Conservation (phyloP, 1,284 basidiomycete species). For the Vanrija sp. region DNA sequence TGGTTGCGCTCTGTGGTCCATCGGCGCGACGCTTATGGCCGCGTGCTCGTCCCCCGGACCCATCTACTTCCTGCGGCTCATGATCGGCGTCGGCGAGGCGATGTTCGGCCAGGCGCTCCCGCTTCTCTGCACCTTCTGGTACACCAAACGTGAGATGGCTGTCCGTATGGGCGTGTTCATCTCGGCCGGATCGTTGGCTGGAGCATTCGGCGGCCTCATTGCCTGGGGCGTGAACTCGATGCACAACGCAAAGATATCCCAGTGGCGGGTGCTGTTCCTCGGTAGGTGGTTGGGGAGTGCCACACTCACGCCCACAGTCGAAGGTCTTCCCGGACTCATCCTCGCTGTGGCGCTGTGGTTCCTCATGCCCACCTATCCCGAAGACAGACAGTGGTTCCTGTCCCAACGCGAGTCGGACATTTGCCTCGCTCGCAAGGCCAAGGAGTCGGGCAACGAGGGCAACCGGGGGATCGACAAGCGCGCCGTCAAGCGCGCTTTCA, state of each 20-base stretch:
- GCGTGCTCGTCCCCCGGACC: conserved; percentile 24
- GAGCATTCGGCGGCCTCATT: conserved; percentile 31
- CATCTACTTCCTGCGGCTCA: conserved; percentile 29
- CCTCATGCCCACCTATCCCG: conserved; percentile 67
- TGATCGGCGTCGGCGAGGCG: conserved; percentile 38
- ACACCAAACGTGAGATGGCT: conserved; percentile 39
- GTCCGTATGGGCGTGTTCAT: conserved; percentile 43
- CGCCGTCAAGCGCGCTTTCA: conserved; percentile 57
- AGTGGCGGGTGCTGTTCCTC: conserved; percentile 9
- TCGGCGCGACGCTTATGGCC: conserved; percentile 34
- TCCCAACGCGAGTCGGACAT: conserved; percentile 64
- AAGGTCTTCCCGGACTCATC: conserved; percentile 48
- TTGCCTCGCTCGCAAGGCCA: conserved; percentile 66
- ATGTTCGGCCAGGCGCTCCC: conserved; percentile 34
- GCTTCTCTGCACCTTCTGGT: conserved; percentile 28
- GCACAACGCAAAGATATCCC: conserved; percentile 8
- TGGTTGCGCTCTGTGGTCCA: conserved; percentile 32
- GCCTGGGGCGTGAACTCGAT: conserved; percentile 20
- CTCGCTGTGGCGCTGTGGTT: conserved; percentile 62
- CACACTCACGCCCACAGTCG: neutral
- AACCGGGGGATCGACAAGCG: conserved; percentile 26
- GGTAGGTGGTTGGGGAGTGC: conserved; percentile 49
- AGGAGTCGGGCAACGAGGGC: conserved; percentile 60
- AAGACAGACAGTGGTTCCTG: conserved; percentile 60
- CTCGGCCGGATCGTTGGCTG: conserved; percentile 29